Percentiles rank a stretch among this genome's conserved stretches.
Conservation (phyloP, 108 stramenopile genomes). For the Nitzschia sp. region DNA sequence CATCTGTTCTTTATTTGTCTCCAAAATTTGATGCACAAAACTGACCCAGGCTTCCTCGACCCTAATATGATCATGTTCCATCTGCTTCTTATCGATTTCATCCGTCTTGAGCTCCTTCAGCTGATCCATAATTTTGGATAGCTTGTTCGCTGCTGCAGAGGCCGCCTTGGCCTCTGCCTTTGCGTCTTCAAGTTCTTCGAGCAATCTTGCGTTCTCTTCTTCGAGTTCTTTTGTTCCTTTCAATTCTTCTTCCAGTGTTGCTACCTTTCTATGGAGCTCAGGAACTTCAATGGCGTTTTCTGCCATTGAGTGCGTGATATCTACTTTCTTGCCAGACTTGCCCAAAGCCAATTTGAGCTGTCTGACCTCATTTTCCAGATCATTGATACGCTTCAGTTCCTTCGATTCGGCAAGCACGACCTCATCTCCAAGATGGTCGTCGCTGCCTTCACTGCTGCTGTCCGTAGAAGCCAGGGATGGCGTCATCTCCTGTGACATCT, state of each 20-base stretch:
- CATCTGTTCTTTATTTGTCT: constrained; percentile 40
- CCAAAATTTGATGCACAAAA: constrained; percentile 40
- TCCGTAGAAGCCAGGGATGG: constrained; percentile 23
- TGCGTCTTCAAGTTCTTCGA: constrained; percentile 32
- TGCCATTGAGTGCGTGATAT: constrained; percentile 23
- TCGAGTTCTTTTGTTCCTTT: constrained; percentile 27
- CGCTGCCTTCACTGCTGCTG: constrained; percentile 8
- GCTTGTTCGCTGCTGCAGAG: constrained; percentile 43
- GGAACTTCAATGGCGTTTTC: constrained; percentile 39
- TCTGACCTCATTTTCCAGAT: constrained; percentile 34
- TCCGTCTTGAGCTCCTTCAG: constrained; percentile 37
- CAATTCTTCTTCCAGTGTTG: constrained; percentile 35
- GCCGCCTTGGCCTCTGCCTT: constrained; percentile 45
- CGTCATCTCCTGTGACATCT: constrained; percentile 20
- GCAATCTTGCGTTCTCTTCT: constrained; percentile 36
- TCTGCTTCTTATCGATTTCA: constrained; percentile 44
- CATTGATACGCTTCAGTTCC: constrained; percentile 23
- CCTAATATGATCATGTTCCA: constrained; percentile 41
- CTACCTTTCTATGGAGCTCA: constrained; percentile 37
- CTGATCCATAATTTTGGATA: constrained; percentile 46
- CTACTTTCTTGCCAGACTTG: not conserved
- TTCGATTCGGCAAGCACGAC: constrained; percentile 16
- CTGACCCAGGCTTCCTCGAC: constrained; percentile 48
- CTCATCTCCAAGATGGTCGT: constrained; percentile 27
- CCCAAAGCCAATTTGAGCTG: constrained; percentile 7